Percentiles rank a stretch among this genome's conserved stretches.
Evolutionary conservation across 1,139 yeast species (phyloP).

Genomic region (Scheffersomyces titani): DNA sequence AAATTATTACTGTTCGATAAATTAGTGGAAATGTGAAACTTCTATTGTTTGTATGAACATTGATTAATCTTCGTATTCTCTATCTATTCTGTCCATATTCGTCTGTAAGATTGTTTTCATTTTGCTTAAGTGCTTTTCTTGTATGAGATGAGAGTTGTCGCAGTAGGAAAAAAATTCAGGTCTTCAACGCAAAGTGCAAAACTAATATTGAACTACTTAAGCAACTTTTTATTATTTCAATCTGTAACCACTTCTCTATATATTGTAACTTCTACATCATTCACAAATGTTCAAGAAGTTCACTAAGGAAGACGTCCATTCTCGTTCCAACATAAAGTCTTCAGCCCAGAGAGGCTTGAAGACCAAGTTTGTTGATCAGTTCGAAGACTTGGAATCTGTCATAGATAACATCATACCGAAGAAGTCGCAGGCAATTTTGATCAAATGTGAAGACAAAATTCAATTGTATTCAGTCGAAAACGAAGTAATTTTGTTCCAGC

Average conservation of each 20-base stretch:
- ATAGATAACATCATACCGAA: slow-evolving; percentile 88
- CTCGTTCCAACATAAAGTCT: slow-evolving; percentile 88
- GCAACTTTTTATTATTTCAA: not conserved
- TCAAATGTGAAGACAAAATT: slow-evolving; percentile 88
- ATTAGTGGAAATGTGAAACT: not conserved
- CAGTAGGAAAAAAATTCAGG: not conserved
- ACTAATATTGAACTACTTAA: not conserved
- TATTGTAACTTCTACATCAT: not conserved
- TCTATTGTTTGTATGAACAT: not conserved
- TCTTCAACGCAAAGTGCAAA: not conserved
- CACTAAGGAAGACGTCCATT: slow-evolving; percentile 82
- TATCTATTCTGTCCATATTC: too few relatives aligned
- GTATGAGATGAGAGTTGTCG: not conserved
- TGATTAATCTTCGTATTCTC: not conserved
- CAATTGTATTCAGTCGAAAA: slow-evolving; percentile 75
- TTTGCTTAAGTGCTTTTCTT: not conserved
- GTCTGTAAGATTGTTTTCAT: too few relatives aligned
- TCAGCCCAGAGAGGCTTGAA: slow-evolving; percentile 88
- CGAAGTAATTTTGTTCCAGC: slow-evolving; percentile 78
- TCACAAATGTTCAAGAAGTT: slow-evolving; percentile 62
- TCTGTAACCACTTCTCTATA: not conserved
- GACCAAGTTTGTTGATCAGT: slow-evolving; percentile 68
- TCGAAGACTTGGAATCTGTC: slow-evolving; percentile 68
- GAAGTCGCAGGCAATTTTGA: slow-evolving; percentile 78
- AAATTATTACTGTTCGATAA: not conserved